Evolutionary conservation across 1,139 yeast species (phyloP).

Genomic region (Yamadazyma trypodendri): DNA sequence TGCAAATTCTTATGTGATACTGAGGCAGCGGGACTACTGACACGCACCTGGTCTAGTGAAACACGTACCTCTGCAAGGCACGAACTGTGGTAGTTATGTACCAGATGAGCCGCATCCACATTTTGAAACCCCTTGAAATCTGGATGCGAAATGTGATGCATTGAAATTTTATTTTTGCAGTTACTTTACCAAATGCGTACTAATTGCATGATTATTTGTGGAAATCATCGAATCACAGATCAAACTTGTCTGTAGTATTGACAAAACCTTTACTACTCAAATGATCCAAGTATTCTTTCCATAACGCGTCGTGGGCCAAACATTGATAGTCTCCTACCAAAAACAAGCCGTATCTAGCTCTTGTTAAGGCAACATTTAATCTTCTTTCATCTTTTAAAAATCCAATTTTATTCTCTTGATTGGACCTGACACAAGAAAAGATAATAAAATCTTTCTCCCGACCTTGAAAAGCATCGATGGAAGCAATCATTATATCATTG

Average conservation of each 20-base stretch:
- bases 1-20: too few relatives aligned
- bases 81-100: too few relatives aligned
- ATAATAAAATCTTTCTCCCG: conserved; percentile 60
- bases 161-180: too few relatives aligned
- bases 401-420: conserved; percentile 50
- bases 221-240: background rate
- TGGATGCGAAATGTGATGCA: too few relatives aligned
- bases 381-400: conserved; percentile 58
- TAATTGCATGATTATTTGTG: too few relatives aligned
- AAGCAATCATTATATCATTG: conserved; percentile 66
- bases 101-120: too few relatives aligned
- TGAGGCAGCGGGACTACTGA: too few relatives aligned
- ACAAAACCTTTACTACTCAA: conserved; percentile 24
- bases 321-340: conserved; percentile 57
- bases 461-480: conserved; percentile 68
- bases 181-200: too few relatives aligned
- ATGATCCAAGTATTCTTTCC: conserved; percentile 52
- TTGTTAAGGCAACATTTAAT: conserved; percentile 61
- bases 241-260: conserved; percentile 9
- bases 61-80: too few relatives aligned
- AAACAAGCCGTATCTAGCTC: conserved; percentile 58
- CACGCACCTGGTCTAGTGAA: too few relatives aligned
- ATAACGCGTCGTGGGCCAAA: conserved; percentile 48
- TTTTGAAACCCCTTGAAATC: too few relatives aligned
- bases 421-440: conserved; percentile 62